Evolutionary conservation across 208 protist species (phyloP).

Genomic region (Trypanosoma rangeli): DNA sequence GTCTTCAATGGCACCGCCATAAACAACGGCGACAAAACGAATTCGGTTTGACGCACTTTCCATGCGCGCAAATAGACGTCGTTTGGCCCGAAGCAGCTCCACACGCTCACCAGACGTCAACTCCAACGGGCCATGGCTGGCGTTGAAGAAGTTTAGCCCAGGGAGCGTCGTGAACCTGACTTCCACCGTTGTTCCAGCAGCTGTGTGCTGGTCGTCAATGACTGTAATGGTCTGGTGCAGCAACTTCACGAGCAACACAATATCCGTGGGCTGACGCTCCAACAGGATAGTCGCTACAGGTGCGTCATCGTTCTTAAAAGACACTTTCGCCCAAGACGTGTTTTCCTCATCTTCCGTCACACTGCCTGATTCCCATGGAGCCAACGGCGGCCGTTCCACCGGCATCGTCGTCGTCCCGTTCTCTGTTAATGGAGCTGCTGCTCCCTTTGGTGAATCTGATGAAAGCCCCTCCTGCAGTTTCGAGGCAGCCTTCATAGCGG

Average conservation of each 20-base stretch:
- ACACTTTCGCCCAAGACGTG: slow-evolving; percentile 16
- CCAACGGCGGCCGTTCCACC: slow-evolving; percentile 15
- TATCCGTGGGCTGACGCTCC: slow-evolving; percentile 4
- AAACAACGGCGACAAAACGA: slow-evolving; percentile 36
- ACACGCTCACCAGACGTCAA: slow-evolving; percentile 38
- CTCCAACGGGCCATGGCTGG: slow-evolving; percentile 42
- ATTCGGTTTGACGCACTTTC: slow-evolving; percentile 22
- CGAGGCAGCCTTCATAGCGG: not conserved
- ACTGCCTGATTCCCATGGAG: slow-evolving; percentile 1
- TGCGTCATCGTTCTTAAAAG: slow-evolving; percentile 9
- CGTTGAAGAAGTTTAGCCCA: slow-evolving; percentile 51
- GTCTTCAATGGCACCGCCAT: slow-evolving; percentile 39
- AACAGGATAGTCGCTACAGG: slow-evolving; percentile 17
- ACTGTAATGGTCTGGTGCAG: slow-evolving; percentile 19
- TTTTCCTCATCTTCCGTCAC: not conserved
- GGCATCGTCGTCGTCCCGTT: not conserved
- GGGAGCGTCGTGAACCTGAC: slow-evolving; percentile 38
- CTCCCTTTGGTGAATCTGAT: not conserved
- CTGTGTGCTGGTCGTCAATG: slow-evolving; percentile 8
- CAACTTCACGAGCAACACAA: slow-evolving; percentile 4
- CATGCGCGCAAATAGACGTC: slow-evolving; percentile 44
- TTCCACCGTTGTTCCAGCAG: slow-evolving; percentile 2
- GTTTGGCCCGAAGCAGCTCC: slow-evolving; percentile 34
- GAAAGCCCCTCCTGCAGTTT: not conserved
- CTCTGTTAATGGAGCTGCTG: not conserved